Evolutionary conservation across 192 early-diverging fungal genomes (phyloP).

Genomic region (Pilaira anomala): DNA sequence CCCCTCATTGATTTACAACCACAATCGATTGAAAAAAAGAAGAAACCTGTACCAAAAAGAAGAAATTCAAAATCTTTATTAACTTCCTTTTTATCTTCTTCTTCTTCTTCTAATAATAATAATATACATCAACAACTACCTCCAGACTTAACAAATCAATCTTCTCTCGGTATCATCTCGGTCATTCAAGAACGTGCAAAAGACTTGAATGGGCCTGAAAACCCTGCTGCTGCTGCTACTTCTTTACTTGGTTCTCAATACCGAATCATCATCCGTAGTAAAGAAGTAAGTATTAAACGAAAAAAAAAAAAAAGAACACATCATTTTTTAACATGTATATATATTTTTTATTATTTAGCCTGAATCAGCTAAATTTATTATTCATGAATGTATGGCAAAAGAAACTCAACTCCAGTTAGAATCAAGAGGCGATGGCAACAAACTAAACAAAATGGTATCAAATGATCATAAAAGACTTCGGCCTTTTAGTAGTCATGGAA

Average conservation of each 20-base stretch:
- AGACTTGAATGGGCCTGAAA: conserved; percentile 7
- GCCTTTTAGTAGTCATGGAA: background rate
- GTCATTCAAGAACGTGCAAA: conserved; percentile 18
- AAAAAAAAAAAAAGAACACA: background rate
- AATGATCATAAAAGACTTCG: background rate
- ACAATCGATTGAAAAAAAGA: background rate
- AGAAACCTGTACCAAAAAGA: background rate
- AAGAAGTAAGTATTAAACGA: conserved; percentile 18
- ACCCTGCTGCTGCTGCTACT: conserved; percentile 17
- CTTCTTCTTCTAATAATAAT: background rate
- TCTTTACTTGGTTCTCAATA: conserved; percentile 23
- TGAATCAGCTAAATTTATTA: conserved; percentile 13
- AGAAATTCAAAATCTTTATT: background rate
- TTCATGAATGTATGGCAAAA: conserved; percentile 23
- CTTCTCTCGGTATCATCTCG: conserved; percentile 12
- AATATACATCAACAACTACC: too few relatives aligned
- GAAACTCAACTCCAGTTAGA: conserved; percentile 15
- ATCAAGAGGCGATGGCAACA: background rate
- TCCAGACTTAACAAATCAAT: background rate
- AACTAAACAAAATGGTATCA: background rate
- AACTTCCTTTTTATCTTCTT: background rate
- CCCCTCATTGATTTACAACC: background rate
- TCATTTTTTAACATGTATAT: too few relatives aligned
- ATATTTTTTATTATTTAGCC: background rate
- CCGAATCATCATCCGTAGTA: conserved; percentile 33